These are phyloP conservation scores for Ceraceosorus bombacis DNA, from an alignment of 1,284 basidiomycete genomes.

Conservation along the genomic window DNA sequence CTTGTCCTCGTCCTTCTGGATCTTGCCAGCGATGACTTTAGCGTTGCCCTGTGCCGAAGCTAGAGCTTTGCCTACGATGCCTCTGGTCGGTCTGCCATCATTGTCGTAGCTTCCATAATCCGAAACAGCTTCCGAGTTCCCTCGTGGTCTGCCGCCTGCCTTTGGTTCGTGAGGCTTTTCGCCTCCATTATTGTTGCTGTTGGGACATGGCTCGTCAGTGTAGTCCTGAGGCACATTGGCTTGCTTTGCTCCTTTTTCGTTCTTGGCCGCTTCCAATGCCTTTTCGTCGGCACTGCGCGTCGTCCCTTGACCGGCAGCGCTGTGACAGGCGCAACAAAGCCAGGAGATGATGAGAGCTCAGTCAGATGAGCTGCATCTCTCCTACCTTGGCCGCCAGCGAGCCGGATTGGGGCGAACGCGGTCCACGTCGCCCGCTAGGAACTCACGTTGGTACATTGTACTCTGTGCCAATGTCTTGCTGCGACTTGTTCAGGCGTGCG, in stretches of 20 bases:
- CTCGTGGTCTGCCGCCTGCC: too few relatives aligned
- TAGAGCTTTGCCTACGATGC: not conserved
- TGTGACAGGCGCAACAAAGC: not conserved
- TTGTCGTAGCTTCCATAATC: too few relatives aligned
- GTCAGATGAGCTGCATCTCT: too few relatives aligned
- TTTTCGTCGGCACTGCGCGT: not conserved
- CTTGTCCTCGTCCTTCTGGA: not conserved
- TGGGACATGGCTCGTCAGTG: not conserved
- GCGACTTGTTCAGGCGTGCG: constrained; percentile 1
- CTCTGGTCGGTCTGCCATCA: too few relatives aligned
- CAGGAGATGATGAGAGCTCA: not conserved
- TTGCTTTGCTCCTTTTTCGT: not conserved
- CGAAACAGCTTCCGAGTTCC: too few relatives aligned
- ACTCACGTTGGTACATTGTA: not conserved
- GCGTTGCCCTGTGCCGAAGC: not conserved
- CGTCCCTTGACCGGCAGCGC: not conserved
- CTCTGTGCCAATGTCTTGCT: not conserved
- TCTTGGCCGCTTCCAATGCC: not conserved
- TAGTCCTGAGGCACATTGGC: not conserved
- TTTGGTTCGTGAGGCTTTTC: not conserved
- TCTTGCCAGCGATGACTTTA: not conserved
- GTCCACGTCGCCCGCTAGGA: not conserved
- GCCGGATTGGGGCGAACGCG: too few relatives aligned
- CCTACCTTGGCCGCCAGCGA: too few relatives aligned
- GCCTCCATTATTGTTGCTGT: not conserved